phyloP scores from a whole-genome alignment of 2,329 filamentous ascomycete species.

The Fusarium dimerum region DNA sequence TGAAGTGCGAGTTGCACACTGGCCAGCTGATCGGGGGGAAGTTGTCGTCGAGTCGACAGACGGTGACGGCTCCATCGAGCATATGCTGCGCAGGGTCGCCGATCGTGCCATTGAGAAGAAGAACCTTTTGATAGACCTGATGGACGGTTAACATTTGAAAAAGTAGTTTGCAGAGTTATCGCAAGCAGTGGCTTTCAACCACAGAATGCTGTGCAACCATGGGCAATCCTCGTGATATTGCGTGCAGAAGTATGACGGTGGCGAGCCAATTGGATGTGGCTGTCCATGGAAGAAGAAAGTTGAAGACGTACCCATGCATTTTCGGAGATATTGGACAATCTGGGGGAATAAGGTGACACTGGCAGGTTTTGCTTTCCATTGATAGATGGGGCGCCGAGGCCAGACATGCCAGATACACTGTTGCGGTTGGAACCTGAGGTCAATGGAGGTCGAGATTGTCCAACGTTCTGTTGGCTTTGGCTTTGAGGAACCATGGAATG shows the following conservation, averaged over 20 bases:
- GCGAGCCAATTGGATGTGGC: slow-evolving; percentile 9
- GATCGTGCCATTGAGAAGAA: slow-evolving; percentile 79
- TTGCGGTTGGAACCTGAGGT: slow-evolving; percentile 54
- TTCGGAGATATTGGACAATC: slow-evolving; percentile 75
- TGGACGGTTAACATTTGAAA: slow-evolving; percentile 24
- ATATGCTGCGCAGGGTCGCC: slow-evolving; percentile 68
- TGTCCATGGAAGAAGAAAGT: slow-evolving; percentile 14
- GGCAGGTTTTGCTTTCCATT: slow-evolving; percentile 59
- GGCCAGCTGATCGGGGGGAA: slow-evolving; percentile 87
- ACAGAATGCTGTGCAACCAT: slow-evolving; percentile 6
- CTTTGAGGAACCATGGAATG: slow-evolving; percentile 20
- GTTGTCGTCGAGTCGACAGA: slow-evolving; percentile 79
- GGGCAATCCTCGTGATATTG: slow-evolving; percentile 12
- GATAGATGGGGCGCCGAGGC: slow-evolving; percentile 56
- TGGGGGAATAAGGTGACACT: slow-evolving; percentile 78
- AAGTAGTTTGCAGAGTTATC: slow-evolving; percentile 1
- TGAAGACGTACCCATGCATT: slow-evolving; percentile 74
- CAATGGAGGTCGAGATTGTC: slow-evolving; percentile 39
- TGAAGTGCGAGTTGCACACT: slow-evolving; percentile 87
- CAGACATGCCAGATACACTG: slow-evolving; percentile 66
- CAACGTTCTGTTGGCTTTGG: slow-evolving; percentile 22
- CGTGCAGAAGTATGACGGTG: slow-evolving; percentile 13
- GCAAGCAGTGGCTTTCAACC: slow-evolving; percentile 7
- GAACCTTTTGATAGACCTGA: slow-evolving; percentile 87
- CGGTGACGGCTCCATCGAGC: slow-evolving; percentile 76